A percentile compares a stretch with the other conserved stretches of the same genome.
These are phyloP conservation scores for Triangularia verruculosa DNA, from an alignment of 2,329 filamentous ascomycete genomes.

Conservation along the genomic window DNA sequence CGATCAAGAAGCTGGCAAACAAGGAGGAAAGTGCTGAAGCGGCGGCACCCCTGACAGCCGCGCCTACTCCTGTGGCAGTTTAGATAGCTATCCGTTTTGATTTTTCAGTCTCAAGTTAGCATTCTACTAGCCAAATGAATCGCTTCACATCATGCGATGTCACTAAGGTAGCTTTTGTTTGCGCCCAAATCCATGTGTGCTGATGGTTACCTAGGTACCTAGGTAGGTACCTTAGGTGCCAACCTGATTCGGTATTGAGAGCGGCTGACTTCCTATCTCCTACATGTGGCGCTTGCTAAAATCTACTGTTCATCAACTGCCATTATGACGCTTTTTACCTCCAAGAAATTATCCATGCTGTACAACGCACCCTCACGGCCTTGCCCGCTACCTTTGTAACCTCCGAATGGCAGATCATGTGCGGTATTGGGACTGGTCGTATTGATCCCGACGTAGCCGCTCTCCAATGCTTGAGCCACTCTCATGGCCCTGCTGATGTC, in stretches of 20 bases:
- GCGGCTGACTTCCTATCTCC: too few species aligned
- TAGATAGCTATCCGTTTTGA: not conserved
- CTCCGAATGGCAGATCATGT: constrained; percentile 42
- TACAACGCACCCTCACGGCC: constrained; percentile 37
- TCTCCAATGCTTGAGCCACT: constrained; percentile 51
- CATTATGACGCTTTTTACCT: constrained; percentile 34
- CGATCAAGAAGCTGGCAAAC: constrained; percentile 30
- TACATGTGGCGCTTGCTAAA: too few species aligned
- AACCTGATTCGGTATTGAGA: too few species aligned
- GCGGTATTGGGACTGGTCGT: constrained; percentile 37
- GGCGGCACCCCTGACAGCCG: constrained; percentile 1
- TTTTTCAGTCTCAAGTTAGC: not conserved
- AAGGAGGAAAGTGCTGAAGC: constrained; percentile 3
- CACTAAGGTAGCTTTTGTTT: not conserved
- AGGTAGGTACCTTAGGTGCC: too few species aligned
- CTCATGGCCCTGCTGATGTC: constrained; percentile 46
- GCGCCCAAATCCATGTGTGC: not conserved
- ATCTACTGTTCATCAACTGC: constrained; percentile 24
- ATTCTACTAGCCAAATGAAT: too few species aligned
- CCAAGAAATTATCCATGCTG: constrained; percentile 38
- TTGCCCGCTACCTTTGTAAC: constrained; percentile 41
- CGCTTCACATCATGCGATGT: too few species aligned
- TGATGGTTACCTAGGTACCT: too few species aligned
- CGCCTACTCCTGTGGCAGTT: not conserved
- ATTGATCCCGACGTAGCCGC: constrained; percentile 61